A percentile compares a stretch with the other conserved stretches of the same genome.
These are phyloP conservation scores for Termitomyces sp. DNA, from an alignment of 768 basidiomycete genomes.

Conservation along the genomic window DNA sequence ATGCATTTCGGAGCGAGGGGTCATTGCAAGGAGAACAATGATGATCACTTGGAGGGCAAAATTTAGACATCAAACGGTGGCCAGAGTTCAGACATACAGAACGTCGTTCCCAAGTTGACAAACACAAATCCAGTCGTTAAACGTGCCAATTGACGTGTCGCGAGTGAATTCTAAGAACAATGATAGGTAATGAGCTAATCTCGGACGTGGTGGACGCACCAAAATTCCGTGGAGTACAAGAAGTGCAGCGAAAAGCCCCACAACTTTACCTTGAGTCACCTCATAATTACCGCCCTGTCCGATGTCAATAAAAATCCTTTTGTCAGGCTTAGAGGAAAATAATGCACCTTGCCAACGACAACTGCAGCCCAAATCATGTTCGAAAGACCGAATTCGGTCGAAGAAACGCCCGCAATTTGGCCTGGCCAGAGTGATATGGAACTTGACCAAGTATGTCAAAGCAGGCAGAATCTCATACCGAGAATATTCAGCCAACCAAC, in stretches of 20 bases:
- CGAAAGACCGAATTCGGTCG: slow-evolving; percentile 79
- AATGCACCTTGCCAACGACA: slow-evolving; percentile 45
- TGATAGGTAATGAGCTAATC: neutral
- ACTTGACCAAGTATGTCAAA: neutral
- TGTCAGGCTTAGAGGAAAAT: neutral
- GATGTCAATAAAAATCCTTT: neutral
- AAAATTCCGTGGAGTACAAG: slow-evolving; percentile 76
- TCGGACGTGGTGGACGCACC: slow-evolving; percentile 28
- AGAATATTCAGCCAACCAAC: slow-evolving; percentile 85
- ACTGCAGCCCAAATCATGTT: slow-evolving; percentile 82
- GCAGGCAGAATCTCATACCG: slow-evolving; percentile 31
- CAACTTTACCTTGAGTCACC: slow-evolving; percentile 67
- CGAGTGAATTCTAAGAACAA: slow-evolving; percentile 55
- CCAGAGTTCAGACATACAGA: slow-evolving; percentile 36
- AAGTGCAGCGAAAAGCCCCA: slow-evolving; percentile 74
- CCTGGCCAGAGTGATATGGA: slow-evolving; percentile 29
- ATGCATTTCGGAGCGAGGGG: slow-evolving; percentile 75
- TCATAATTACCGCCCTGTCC: slow-evolving; percentile 50
- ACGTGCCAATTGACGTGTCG: slow-evolving; percentile 70
- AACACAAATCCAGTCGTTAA: slow-evolving; percentile 81
- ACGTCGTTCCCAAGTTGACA: slow-evolving; percentile 78
- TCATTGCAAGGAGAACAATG: slow-evolving; percentile 76
- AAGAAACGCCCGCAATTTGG: slow-evolving; percentile 82
- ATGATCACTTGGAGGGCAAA: slow-evolving; percentile 60
- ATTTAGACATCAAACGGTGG: neutral